These are phyloP conservation scores for Hepatocystis sp. DNA, from an alignment of 169 alveolate species.

Conservation along the genomic window DNA sequence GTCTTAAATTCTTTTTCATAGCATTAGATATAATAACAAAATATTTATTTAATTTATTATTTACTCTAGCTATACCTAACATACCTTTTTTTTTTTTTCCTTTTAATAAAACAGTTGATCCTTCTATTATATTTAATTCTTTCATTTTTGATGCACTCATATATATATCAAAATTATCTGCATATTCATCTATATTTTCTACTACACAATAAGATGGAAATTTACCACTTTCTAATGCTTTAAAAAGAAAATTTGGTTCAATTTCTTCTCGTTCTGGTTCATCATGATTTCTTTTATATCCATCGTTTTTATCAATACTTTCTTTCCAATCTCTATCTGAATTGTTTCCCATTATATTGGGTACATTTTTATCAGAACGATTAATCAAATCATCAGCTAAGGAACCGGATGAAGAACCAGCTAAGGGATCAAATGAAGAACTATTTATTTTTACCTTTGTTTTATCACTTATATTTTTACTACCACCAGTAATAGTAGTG, in stretches of 20 bases:
- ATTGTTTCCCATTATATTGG: no score
- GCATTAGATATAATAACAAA: slow-evolving; percentile 41
- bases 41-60: slow-evolving; percentile 15
- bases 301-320: slow-evolving; percentile 18
- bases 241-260: slow-evolving; percentile 29
- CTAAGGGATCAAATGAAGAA: no score
- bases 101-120: slow-evolving; percentile 35
- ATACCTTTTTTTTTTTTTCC: slow-evolving; percentile 60
- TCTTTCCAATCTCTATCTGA: slow-evolving; percentile 13
- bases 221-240: slow-evolving; percentile 55
- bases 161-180: slow-evolving; percentile 55
- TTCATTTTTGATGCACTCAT: slow-evolving; percentile 46
- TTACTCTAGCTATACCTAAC: slow-evolving; percentile 23
- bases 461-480: no score
- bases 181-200: slow-evolving; percentile 36
- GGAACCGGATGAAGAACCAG: no score
- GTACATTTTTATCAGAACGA: no score
- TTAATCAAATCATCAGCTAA: no score
- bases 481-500: no score
- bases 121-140: slow-evolving; percentile 28
- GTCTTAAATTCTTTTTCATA: slow-evolving; percentile 44
- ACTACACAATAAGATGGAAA: slow-evolving; percentile 54
- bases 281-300: no score
- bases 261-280: not conserved
- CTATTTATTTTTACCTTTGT: no score